Evolutionary conservation across 345 rosid genomes (phyloP).

Genomic region (Pistacia atlantica): DNA sequence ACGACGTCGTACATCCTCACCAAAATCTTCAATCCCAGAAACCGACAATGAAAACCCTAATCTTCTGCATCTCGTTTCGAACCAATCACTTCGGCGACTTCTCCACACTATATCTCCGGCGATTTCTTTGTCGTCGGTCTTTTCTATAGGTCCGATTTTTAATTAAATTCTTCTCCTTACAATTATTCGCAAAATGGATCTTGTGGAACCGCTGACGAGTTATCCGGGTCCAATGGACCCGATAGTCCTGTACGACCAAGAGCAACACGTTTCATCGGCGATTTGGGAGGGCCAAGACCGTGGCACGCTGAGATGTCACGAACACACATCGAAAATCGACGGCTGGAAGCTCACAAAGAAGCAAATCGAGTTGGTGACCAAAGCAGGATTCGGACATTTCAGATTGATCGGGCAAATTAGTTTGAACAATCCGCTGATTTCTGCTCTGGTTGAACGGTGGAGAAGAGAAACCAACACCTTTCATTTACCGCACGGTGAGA

Average conservation of each 20-base stretch:
- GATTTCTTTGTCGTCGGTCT: neutral
- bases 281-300: conserved; percentile 68
- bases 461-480: conserved; percentile 76
- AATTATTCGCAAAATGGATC: neutral
- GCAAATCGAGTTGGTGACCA: conserved; percentile 62
- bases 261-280: conserved; percentile 58
- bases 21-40: neutral
- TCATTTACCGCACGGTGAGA: conserved; percentile 72
- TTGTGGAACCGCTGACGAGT: conserved; percentile 10
- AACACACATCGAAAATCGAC: conserved; percentile 68
- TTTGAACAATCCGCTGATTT: conserved; percentile 71
- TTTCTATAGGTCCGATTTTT: no score
- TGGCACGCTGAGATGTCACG: conserved; percentile 78
- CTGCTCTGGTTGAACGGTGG: conserved; percentile 77
- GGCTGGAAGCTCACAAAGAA: conserved; percentile 67
- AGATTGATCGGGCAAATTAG: conserved; percentile 70
- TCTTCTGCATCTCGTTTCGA: neutral
- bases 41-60: neutral
- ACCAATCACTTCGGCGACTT: neutral
- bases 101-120: neutral
- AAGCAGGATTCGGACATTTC: conserved; percentile 73
- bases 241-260: conserved; percentile 59
- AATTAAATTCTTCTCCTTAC: neutral
- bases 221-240: conserved; percentile 38
- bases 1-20: neutral